A percentile compares a stretch with the other conserved stretches of the same genome.
Conservation (phyloP, 2,329 filamentous ascomycete species). For the Microcera coccophila region DNA sequence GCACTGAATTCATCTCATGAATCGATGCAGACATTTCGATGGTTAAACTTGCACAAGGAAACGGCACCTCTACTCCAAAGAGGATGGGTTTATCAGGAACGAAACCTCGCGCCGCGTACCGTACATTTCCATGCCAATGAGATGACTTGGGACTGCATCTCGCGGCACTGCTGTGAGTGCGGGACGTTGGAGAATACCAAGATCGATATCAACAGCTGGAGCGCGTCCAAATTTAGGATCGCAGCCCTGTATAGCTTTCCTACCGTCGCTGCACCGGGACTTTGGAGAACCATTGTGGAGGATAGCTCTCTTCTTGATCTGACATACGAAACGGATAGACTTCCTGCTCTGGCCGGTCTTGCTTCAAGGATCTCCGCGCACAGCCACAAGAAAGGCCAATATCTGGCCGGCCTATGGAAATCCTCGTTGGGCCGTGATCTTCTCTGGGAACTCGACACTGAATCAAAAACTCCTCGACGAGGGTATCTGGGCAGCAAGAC, state of each 20-base stretch:
- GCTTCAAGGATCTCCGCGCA: background rate
- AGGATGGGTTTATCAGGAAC: slow-evolving; percentile 1
- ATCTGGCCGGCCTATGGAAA: background rate
- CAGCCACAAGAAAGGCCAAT: background rate
- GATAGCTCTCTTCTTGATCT: background rate
- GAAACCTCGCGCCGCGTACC: background rate
- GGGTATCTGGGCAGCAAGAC: background rate
- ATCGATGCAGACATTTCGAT: background rate
- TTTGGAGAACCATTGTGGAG: background rate
- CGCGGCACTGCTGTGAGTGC: background rate
- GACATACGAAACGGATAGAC: background rate
- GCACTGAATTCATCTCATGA: background rate
- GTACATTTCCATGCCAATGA: slow-evolving; percentile 1
- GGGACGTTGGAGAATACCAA: background rate
- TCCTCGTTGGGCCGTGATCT: background rate
- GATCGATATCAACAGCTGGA: background rate
- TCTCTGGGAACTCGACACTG: background rate
- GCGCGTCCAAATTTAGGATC: background rate
- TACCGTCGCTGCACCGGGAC: background rate
- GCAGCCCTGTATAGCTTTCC: background rate
- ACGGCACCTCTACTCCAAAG: background rate
- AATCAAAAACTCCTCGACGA: background rate
- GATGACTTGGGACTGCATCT: background rate
- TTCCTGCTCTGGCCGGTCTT: background rate
- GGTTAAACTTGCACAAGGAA: background rate